Percentiles rank a stretch among this genome's conserved stretches.
phyloP scores from a whole-genome alignment of 2,329 filamentous ascomycete species.

The Fusarium tanahbumbuense region DNA sequence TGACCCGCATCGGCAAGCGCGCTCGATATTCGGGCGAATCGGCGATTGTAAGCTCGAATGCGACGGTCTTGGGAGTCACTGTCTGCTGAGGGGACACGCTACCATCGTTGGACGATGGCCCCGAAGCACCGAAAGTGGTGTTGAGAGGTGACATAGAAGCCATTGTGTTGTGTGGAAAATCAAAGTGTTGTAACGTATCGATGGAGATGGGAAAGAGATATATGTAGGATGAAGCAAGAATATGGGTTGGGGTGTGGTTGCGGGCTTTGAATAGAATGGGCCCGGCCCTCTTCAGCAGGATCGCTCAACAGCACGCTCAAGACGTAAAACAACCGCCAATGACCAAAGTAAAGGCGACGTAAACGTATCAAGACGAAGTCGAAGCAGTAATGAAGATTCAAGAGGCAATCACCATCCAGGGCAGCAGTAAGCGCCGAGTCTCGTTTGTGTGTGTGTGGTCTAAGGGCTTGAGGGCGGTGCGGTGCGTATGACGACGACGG shows the following conservation, averaged over 20 bases:
- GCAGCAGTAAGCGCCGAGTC: constrained; percentile 51
- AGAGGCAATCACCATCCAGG: constrained; percentile 47
- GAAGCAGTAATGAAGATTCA: constrained; percentile 40
- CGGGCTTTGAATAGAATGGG: constrained; percentile 51
- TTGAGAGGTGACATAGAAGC: constrained; percentile 60
- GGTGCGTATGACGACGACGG: constrained; percentile 47
- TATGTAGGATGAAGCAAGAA: constrained; percentile 30
- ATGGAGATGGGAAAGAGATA: constrained; percentile 36
- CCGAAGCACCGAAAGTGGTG: constrained; percentile 49
- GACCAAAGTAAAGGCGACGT: constrained; percentile 38
- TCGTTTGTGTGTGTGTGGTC: constrained; percentile 40
- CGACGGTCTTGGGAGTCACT: constrained; percentile 75
- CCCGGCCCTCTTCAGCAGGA: constrained; percentile 43
- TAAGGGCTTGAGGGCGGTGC: constrained; percentile 48
- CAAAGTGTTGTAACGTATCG: constrained; percentile 44
- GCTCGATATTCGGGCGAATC: constrained; percentile 76
- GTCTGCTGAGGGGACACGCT: constrained; percentile 61
- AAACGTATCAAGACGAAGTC: constrained; percentile 30
- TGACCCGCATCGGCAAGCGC: constrained; percentile 84
- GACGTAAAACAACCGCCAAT: constrained; percentile 38
- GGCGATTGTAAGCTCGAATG: constrained; percentile 80
- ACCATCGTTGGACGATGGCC: constrained; percentile 55
- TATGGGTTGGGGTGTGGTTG: constrained; percentile 45
- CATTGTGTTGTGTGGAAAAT: constrained; percentile 55
- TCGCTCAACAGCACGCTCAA: constrained; percentile 44